Percentiles rank a stretch among this genome's conserved stretches.
These are phyloP conservation scores for Xylaria sp. DNA, from an alignment of 2,329 filamentous ascomycete species.

Conservation along the genomic window DNA sequence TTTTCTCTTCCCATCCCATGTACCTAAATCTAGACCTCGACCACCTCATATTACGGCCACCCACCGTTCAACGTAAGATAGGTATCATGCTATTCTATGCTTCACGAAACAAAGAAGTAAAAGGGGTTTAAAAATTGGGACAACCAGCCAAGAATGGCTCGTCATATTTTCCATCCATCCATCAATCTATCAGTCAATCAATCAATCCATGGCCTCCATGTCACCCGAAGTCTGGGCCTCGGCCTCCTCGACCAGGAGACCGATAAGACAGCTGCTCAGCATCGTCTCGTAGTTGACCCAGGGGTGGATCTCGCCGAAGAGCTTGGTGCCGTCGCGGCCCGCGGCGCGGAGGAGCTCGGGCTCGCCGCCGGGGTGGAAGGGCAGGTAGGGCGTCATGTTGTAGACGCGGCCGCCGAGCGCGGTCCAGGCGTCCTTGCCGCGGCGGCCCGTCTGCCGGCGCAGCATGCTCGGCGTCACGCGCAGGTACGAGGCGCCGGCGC, in stretches of 20 bases:
- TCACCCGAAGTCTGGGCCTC: slow-evolving; percentile 44
- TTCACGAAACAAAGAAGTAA: not conserved
- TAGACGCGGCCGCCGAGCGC: slow-evolving; percentile 91
- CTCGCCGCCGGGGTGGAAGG: slow-evolving; percentile 89
- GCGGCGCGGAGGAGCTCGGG: slow-evolving; percentile 75
- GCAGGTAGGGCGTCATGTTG: slow-evolving; percentile 88
- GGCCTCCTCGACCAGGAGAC: slow-evolving; percentile 69
- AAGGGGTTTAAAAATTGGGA: too few species aligned
- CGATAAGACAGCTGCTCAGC: slow-evolving; percentile 70
- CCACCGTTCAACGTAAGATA: not conserved
- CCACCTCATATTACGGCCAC: too few species aligned
- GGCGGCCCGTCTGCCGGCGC: slow-evolving; percentile 80
- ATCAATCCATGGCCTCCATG: slow-evolving; percentile 72
- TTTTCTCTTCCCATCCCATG: not conserved
- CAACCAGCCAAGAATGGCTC: not conserved
- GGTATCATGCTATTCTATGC: not conserved
- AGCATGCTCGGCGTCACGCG: slow-evolving; percentile 86
- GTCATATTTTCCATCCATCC: not conserved
- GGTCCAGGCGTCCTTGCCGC: slow-evolving; percentile 89
- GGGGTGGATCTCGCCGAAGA: slow-evolving; percentile 74
- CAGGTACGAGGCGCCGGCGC: slow-evolving; percentile 64
- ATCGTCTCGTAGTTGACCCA: slow-evolving; percentile 80
- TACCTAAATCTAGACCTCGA: not conserved
- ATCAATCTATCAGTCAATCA: too few species aligned
- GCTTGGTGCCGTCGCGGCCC: slow-evolving; percentile 67